These are phyloP conservation scores for Porpolomopsis calyptriformis DNA, from an alignment of 768 basidiomycete genomes.

Conservation along the genomic window DNA sequence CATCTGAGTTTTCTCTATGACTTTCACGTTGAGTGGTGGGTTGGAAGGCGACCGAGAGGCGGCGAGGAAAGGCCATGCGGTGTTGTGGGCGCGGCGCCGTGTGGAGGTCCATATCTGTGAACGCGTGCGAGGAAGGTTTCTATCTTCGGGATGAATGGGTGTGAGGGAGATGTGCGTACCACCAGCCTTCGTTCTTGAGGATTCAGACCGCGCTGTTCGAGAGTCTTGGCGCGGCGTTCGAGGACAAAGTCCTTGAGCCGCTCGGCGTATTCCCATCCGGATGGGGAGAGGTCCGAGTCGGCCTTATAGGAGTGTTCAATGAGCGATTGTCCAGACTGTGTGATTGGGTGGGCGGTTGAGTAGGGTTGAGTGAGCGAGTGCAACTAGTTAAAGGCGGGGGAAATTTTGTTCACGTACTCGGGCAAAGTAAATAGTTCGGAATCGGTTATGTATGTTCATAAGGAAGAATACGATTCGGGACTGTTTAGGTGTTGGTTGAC, in stretches of 20 bases:
- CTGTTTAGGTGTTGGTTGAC: constrained; percentile 26
- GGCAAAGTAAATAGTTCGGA: constrained; percentile 93
- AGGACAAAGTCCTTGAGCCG: constrained; percentile 83
- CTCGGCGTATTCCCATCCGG: constrained; percentile 93
- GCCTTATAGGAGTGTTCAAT: constrained; percentile 99
- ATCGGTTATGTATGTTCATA: constrained; percentile 97
- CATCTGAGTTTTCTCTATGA: constrained; percentile 95
- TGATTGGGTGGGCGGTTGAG: background rate
- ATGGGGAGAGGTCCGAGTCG: constrained; percentile 90
- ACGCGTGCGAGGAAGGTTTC: background rate
- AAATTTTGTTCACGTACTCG: constrained; percentile 42
- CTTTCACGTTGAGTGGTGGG: constrained; percentile 47
- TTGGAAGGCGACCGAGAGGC: constrained; percentile 7
- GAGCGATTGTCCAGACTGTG: constrained; percentile 96
- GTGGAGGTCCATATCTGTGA: constrained; percentile 94
- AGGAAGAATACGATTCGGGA: constrained; percentile 96
- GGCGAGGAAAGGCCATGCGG: constrained; percentile 86
- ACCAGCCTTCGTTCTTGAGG: constrained; percentile 52
- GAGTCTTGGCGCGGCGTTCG: constrained; percentile 65
- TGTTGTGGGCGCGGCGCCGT: constrained; percentile 84
- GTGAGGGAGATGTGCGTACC: constrained; percentile 31
- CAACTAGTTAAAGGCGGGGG: background rate
- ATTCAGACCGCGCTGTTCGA: constrained; percentile 60
- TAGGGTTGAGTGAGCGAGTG: too few species aligned
- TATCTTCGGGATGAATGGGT: background rate